Base-by-base conservation (phyloP, 768 basidiomycete species). In the Hericium rajendrae region DNA sequence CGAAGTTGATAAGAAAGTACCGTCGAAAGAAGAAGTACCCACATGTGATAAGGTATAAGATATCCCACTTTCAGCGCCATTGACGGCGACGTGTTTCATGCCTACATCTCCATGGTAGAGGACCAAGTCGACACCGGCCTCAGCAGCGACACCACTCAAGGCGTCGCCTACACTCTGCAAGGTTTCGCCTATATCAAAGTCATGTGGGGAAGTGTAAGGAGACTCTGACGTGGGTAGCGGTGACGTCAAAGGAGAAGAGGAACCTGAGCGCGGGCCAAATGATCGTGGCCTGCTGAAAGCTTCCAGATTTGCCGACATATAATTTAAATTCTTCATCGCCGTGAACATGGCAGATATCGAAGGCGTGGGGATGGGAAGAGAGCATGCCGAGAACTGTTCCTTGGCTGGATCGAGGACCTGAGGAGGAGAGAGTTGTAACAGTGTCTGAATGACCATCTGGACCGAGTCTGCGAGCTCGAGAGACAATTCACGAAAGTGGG, bases 131-230 rank as follows among this genome's bases (percentile, higher is more conserved):
- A 94, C 90, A n/a, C 86, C 88, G 51, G 76, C 79, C 65, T 89
- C 82, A 4, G 91, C 86, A 38, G 91, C 91, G 43, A 83, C 76
- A 12, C 92, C 94, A 66, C 91, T 86, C 59, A 95, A 70, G 13
- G 87, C 82, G 72, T 97, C 94, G 10, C 91, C 93, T 9, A 93
- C 84, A 66, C 81, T 86, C 71, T 97, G 94, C 62, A 95, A 67
- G 72, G 91, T 75, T 69, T 97, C 94, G 22, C 90, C 94, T 40
- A 97, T 82, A 71, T 97, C 94, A 66, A 95, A 97, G 67, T 93
- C 88, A 49, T 63, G 54, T 48, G 59, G n/a, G 26, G 46, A 4
- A 24, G 11, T 9, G 55, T 57, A 39, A 43, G 63, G 51, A 32
- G 50, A 55, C 28, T 59, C 59, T 12, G 63, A 48, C 46, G 54